A percentile compares a stretch with the other conserved stretches of the same genome.
phyloP scores from a whole-genome alignment of 768 basidiomycete species.

The Leccinum broughii region DNA sequence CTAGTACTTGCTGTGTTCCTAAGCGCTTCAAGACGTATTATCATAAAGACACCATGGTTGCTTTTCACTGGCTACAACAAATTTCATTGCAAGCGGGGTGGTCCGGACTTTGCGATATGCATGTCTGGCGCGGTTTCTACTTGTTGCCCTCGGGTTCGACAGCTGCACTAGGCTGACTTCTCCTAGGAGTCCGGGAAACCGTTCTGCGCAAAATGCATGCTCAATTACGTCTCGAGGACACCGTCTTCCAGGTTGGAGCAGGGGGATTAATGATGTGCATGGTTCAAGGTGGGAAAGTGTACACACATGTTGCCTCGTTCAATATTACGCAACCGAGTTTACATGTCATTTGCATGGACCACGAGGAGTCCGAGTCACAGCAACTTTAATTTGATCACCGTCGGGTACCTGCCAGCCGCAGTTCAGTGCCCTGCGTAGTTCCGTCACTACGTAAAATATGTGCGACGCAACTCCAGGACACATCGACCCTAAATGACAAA shows the following conservation, averaged over 20 bases:
- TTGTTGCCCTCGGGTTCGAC: not conserved
- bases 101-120: not conserved
- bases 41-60: not conserved
- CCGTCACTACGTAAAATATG: not conserved
- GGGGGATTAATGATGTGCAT: too few relatives aligned
- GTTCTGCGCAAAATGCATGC: not conserved
- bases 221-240: not conserved
- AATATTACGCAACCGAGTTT: not conserved
- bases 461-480: not conserved
- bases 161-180: not conserved
- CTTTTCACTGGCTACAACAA: not conserved
- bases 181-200: too few relatives aligned
- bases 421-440: not conserved
- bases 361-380: not conserved
- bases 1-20: conserved; percentile 19
- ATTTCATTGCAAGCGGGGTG: not conserved
- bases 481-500: not conserved
- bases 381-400: not conserved
- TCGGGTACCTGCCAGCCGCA: not conserved
- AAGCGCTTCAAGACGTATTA: conserved; percentile 11
- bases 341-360: not conserved
- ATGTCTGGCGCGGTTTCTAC: not conserved
- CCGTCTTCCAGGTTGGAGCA: not conserved
- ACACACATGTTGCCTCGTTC: not conserved
- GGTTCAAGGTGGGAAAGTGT: not conserved